These are phyloP conservation scores for Dalbergia oliveri DNA, from an alignment of 306 rosid species.

Conservation along the genomic window DNA sequence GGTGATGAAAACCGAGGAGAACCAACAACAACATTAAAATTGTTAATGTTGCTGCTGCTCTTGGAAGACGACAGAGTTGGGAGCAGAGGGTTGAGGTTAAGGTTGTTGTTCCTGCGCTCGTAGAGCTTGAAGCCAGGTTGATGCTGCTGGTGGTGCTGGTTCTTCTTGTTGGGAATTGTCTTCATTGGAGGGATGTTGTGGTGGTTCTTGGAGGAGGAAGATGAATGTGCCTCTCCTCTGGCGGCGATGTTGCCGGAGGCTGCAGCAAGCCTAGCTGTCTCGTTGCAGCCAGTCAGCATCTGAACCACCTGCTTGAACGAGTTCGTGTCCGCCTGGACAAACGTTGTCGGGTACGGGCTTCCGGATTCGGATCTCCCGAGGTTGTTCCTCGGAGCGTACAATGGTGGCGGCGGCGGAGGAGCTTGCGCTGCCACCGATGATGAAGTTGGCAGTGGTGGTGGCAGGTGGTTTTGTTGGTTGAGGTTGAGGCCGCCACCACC, in stretches of 20 bases:
- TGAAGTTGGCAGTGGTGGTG: constrained; percentile 17
- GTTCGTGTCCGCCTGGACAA: constrained; percentile 85
- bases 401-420: constrained; percentile 49
- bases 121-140: constrained; percentile 84
- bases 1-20: not conserved
- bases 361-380: constrained; percentile 73
- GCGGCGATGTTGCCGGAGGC: constrained; percentile 31
- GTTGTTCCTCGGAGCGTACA: not conserved
- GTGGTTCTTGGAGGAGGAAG: constrained; percentile 15
- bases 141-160: constrained; percentile 2
- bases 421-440: constrained; percentile 1
- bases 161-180: constrained; percentile 64
- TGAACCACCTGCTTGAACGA: constrained; percentile 93
- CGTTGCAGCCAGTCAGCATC: constrained; percentile 89
- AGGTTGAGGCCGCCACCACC: not conserved
- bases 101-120: constrained; percentile 82
- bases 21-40: not conserved
- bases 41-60: constrained; percentile 27
- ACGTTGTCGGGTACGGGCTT: constrained; percentile 84
- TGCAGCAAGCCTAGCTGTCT: constrained; percentile 61
- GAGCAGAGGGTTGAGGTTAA: constrained; percentile 70
- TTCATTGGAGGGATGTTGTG: constrained; percentile 75
- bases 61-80: constrained; percentile 58
- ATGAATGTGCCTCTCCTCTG: not conserved
- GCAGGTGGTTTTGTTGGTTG: constrained; percentile 40